Conservation (phyloP, 768 basidiomycete genomes). For the Galerina sulciceps region DNA sequence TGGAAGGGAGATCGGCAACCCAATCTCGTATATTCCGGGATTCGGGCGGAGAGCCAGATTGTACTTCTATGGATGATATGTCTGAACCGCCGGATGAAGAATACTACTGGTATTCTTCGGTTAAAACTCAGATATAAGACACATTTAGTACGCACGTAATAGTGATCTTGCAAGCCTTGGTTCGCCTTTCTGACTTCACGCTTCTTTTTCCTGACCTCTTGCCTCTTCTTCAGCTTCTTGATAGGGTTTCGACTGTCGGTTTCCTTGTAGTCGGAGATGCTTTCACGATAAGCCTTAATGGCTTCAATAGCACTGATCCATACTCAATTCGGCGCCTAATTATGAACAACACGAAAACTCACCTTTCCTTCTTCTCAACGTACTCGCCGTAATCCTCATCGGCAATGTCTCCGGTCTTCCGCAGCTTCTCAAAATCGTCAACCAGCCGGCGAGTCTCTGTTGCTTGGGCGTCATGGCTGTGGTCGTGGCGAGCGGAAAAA, state of each 20-base stretch:
- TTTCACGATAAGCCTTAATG: background rate
- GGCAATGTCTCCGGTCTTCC: background rate
- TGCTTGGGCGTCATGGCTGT: background rate
- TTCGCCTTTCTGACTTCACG: background rate
- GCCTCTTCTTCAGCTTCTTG: background rate
- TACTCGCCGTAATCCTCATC: background rate
- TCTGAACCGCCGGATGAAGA: background rate
- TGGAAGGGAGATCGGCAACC: background rate
- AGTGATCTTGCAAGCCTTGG: background rate
- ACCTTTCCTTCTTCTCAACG: background rate
- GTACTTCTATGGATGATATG: background rate
- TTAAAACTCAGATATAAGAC: background rate
- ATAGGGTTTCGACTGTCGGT: background rate
- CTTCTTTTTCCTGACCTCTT: background rate
- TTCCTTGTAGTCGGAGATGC: background rate
- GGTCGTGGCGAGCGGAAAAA: background rate
- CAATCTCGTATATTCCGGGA: background rate
- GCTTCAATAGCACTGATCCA: background rate
- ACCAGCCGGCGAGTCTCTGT: background rate
- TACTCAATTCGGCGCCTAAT: too few species aligned
- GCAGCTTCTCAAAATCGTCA: background rate
- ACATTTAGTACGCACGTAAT: background rate
- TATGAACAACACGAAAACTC: too few species aligned
- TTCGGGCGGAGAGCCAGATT: background rate
- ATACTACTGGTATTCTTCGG: background rate